phyloP scores from a whole-genome alignment of 2,329 filamentous ascomycete species.

The Sordariomycetes sp. region DNA sequence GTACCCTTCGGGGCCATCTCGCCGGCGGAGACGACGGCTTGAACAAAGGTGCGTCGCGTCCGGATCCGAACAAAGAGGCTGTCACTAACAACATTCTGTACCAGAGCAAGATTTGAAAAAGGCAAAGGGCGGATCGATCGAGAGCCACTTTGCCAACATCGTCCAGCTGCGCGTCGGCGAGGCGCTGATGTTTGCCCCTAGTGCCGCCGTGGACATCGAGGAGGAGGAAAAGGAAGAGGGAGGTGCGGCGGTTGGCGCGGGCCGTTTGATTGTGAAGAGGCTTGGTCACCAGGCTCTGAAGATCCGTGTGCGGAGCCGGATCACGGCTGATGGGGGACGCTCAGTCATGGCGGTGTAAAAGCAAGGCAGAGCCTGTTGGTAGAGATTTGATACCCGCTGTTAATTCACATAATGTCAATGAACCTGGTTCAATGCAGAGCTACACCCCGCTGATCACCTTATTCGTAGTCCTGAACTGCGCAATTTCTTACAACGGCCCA shows the following conservation, averaged over 20 bases:
- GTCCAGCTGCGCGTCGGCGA: constrained; percentile 31
- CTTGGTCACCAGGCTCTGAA: constrained; percentile 27
- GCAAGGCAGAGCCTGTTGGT: constrained; percentile 1
- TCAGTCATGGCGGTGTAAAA: constrained; percentile 30
- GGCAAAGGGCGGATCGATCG: not conserved
- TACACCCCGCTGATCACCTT: too few species aligned
- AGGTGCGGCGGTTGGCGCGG: constrained; percentile 7
- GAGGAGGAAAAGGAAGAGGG: constrained; percentile 7
- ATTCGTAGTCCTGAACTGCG: too few species aligned
- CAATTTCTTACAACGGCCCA: too few species aligned
- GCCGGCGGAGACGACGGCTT: constrained; percentile 16
- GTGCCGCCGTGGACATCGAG: constrained; percentile 23
- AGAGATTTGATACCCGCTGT: not conserved
- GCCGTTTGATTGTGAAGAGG: constrained; percentile 6
- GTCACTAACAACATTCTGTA: not conserved
- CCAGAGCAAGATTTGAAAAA: not conserved
- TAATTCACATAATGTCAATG: not conserved
- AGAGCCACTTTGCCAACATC: constrained; percentile 28
- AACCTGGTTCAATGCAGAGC: too few species aligned
- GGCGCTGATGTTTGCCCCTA: constrained; percentile 34
- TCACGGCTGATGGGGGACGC: constrained; percentile 32
- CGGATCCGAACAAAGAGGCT: not conserved
- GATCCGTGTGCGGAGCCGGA: constrained; percentile 26
- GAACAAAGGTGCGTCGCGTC: not conserved
- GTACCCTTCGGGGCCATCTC: constrained; percentile 30